Conservation (phyloP, 1,284 basidiomycete genomes). For the Apiotrichum veenhuisii region DNA sequence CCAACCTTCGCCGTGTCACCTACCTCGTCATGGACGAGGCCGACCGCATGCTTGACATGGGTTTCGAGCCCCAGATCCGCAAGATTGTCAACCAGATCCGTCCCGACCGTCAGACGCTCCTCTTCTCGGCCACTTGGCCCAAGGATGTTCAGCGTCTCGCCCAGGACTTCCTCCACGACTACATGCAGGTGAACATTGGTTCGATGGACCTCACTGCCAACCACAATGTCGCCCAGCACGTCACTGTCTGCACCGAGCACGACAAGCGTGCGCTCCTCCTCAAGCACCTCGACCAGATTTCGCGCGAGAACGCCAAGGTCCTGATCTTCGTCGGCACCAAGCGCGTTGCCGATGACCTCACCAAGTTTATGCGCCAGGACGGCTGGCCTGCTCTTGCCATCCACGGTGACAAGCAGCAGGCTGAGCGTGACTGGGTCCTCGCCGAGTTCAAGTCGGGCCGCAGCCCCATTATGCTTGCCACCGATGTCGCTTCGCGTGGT, state of each 20-base stretch:
- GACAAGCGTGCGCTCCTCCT: constrained; percentile 95
- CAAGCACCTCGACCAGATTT: constrained; percentile 96
- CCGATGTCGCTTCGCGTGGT: constrained; percentile 97
- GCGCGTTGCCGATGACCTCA: constrained; percentile 95
- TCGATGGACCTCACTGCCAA: constrained; percentile 98
- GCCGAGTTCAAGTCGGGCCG: constrained; percentile 97
- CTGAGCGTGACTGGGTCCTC: constrained; percentile 97
- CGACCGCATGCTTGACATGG: constrained; percentile 59
- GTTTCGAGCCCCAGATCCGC: constrained; percentile 98
- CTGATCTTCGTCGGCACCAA: constrained; percentile 98
- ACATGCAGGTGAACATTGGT: constrained; percentile 98
- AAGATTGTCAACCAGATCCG: constrained; percentile 97
- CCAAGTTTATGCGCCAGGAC: constrained; percentile 93
- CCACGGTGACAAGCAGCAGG: constrained; percentile 91
- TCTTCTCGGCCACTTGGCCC: constrained; percentile 99
- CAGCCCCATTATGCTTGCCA: constrained; percentile 96
- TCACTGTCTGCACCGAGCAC: constrained; percentile 96
- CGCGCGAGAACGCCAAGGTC: constrained; percentile 94
- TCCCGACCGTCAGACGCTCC: constrained; percentile 89
- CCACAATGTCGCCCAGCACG: constrained; percentile 93
- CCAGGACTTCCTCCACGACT: constrained; percentile 91
- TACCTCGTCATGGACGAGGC: constrained; percentile 99
- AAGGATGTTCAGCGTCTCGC: constrained; percentile 99
- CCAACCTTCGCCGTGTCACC: constrained; percentile 90
- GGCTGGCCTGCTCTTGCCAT: constrained; percentile 99